Evolutionary conservation across 495 filamentous ascomycete species (phyloP), one percentile per base, ranked within the genome.

Genomic region (Aspergillus sclerotioniger): DNA sequence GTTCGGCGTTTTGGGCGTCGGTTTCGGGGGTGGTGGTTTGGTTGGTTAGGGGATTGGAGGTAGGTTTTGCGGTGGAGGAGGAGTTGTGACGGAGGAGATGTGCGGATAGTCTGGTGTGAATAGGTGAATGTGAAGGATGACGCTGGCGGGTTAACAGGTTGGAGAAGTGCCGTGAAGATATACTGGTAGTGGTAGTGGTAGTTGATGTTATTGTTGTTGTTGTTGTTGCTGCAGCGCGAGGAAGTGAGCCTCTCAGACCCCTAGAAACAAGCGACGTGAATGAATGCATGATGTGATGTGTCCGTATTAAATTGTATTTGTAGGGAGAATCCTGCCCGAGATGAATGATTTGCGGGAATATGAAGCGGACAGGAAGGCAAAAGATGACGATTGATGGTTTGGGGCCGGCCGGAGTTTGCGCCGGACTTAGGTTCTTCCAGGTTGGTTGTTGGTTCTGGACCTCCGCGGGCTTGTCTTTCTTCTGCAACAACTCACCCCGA

Each of bases 11-110:
- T 50, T 68, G 64, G 13, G 71, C 71, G 32, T 74, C 68, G 28
- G 57, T 59, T 16, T 71, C 55, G 0, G 69, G 17, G 57, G 64
- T 44, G 28, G 59, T 16, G 28, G 56, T 31, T 8, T 66, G 58
- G 53, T 75, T 64, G 44, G 70, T 74, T 49, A 76, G 67, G 16
- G 71, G 67, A 25, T 46, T 25, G 55, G 47, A n/a, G 51, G 43
- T 48, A 15, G n/a, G n/a, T n/a, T n/a, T n/a, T n/a, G n/a, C n/a
- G 8, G 67, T 35, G 35, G 65, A 53, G 47, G 56, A 58, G 37
- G 76, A 79, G 51, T 75, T 74, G 53, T 65, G 48, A 44, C 74
- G 69, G 37, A 58, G 31, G 29, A 51, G 47, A 10, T 65, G 12
- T 12, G 46, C 46, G 8, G 58, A 50, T 29, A 41, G 32, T 43